Base-by-base conservation (phyloP, 2,329 filamentous ascomycete species). In the Pleurostoma richardsiae region DNA sequence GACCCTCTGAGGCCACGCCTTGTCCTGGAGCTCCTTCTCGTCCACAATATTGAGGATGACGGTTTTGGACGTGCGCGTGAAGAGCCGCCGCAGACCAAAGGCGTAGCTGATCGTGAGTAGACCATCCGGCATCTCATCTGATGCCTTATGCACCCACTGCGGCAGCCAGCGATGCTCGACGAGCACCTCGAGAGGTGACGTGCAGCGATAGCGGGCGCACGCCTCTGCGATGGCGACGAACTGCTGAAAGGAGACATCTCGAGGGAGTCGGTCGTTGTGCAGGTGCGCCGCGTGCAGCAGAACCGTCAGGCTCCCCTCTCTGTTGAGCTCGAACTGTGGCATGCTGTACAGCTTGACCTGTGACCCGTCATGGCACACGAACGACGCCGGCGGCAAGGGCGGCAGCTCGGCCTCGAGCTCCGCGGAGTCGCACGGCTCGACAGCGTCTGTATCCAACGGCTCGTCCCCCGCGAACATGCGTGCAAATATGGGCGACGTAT, bases 131-230 rank as follows among this genome's bases (percentile, higher is more conserved):
- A 74, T 72, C 39, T 71, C 67, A n/a, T 75, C 70, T 1, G 65
- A 67, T 2, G 69, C 69, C 46, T 65, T 66, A 50, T 73, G 68
- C 54, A 73, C 65, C 76, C 75, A 79, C 40, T 73, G 67, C 2
- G 73, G 74, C 19, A 80, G 53, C 76, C 76, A 80, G 36, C 64
- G 54, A 49, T 76, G 70, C 50, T 78, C 74, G 4, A 79, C 75
- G 6, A 70, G 55, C 4, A 73, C 51, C 49, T 78, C 74, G 0
- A 80, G 56, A 0, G 77, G 76, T 0, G 71, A 69, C 0, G 75
- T 79, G 58, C 76, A 73, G 45, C 66, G 71, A 52, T 79, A 79
- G 30, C 67, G 65, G 51, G 76, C 60, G 42, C 67, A 78, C 19
- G 68, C 72, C 48, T 77, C 71, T 0, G 76, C 73, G 44, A 80